Evolutionary conservation across 176 grass and related monocot species (phyloP).

Genomic region (Oryza longistaminata): DNA sequence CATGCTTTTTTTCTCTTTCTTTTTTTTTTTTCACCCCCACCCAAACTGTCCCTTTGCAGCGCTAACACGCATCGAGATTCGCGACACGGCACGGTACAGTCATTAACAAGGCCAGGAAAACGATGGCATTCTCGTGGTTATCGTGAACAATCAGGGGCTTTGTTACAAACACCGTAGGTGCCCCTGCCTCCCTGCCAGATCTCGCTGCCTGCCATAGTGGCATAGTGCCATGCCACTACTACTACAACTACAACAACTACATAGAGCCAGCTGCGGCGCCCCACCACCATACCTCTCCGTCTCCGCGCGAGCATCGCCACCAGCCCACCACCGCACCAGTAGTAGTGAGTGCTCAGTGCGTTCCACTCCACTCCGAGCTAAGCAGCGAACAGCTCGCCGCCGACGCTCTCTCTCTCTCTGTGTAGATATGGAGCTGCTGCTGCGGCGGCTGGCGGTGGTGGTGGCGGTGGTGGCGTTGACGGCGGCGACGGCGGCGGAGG

Average conservation of each 20-base stretch:
- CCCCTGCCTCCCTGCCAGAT: background rate
- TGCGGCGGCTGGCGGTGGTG: slow-evolving; percentile 22
- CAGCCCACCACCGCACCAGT: background rate
- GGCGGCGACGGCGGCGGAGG: slow-evolving; percentile 24
- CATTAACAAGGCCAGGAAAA: background rate
- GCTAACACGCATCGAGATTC: slow-evolving; percentile 28
- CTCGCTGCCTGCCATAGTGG: background rate
- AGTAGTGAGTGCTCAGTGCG: too few relatives aligned
- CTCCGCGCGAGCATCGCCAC: too few relatives aligned
- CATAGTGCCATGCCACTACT: background rate
- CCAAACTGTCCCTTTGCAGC: background rate
- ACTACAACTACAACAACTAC: background rate
- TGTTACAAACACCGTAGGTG: background rate
- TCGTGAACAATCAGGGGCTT: fast-evolving
- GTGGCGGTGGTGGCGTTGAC: slow-evolving; percentile 13
- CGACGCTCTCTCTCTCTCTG: background rate
- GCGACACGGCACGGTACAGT: background rate
- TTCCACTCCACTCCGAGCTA: background rate
- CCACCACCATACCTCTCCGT: background rate
- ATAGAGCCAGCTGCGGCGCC: background rate
- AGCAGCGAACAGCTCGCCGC: background rate
- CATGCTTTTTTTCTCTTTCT: background rate
- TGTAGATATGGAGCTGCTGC: background rate
- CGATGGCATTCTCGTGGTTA: background rate
- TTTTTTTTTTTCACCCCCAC: background rate